Evolutionary conservation across 345 rosid genomes (phyloP).

Genomic region (Eucalyptus paniculata): DNA sequence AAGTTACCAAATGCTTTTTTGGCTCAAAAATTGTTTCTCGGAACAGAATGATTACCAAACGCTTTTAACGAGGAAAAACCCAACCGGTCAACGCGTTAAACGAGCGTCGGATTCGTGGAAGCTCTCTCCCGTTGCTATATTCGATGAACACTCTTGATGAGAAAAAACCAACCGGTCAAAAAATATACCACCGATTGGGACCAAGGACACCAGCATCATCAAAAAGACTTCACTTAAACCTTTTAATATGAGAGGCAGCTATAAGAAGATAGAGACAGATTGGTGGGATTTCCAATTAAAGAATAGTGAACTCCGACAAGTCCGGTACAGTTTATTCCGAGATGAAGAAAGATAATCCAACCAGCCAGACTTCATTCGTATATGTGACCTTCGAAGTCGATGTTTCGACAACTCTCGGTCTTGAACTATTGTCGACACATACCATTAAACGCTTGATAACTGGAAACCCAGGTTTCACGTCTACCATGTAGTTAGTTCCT

Average conservation of each 20-base stretch:
- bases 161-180: neutral
- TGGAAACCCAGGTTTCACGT: neutral
- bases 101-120: too few species aligned
- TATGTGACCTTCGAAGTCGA: neutral
- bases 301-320: neutral
- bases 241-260: neutral
- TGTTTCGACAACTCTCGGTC: neutral
- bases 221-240: neutral
- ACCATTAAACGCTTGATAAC: neutral
- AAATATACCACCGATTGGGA: neutral
- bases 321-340: neutral
- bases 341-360: neutral
- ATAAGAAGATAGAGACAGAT: neutral
- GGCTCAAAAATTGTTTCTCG: too few species aligned
- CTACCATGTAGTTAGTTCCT: neutral
- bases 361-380: neutral
- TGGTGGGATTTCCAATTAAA: neutral
- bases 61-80: neutral
- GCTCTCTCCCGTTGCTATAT: too few species aligned
- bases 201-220: neutral
- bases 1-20: too few species aligned
- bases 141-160: too few species aligned
- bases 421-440: neutral
- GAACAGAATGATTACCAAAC: rapidly evolving
- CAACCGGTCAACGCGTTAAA: too few species aligned